These are phyloP conservation scores for Thymus mandschuricus DNA, from an alignment of 257 asterid genomes.

Conservation along the genomic window DNA sequence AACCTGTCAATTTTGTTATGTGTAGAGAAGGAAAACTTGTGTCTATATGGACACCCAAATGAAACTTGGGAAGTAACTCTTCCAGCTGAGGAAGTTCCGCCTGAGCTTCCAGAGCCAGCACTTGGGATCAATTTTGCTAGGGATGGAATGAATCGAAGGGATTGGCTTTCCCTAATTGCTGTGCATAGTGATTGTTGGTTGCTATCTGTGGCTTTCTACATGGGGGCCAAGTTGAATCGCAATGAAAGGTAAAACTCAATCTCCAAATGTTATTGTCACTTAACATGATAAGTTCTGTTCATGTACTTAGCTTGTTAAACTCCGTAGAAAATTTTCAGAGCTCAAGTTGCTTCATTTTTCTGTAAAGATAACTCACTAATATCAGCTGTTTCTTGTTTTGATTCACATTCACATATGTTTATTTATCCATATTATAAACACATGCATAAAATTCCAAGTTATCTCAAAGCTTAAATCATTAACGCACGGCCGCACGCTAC, in stretches of 20 bases:
- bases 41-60: conserved; percentile 86
- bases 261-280: conserved; percentile 17
- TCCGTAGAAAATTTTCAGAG: not conserved
- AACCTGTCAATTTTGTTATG: conserved; percentile 10
- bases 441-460: conserved; percentile 6
- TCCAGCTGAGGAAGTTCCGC: conserved; percentile 98
- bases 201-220: conserved; percentile 89
- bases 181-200: conserved; percentile 97
- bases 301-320: not conserved
- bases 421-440: not conserved
- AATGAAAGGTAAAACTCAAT: conserved; percentile 61
- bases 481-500: not conserved
- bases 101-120: conserved; percentile 97
- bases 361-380: not conserved
- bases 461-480: conserved; percentile 13
- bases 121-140: conserved; percentile 93
- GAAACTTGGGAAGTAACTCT: conserved; percentile 92
- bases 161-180: conserved; percentile 92
- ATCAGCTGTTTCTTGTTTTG: conserved; percentile 10
- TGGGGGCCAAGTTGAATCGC: conserved; percentile 86
- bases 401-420: not conserved
- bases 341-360: conserved; percentile 10
- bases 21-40: conserved; percentile 91
- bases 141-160: conserved; percentile 89
- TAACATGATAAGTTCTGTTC: conserved; percentile 24